A percentile compares a stretch with the other conserved stretches of the same genome.
phyloP scores from a whole-genome alignment of 768 basidiomycete species.

The Pleurotus cornucopiae region DNA sequence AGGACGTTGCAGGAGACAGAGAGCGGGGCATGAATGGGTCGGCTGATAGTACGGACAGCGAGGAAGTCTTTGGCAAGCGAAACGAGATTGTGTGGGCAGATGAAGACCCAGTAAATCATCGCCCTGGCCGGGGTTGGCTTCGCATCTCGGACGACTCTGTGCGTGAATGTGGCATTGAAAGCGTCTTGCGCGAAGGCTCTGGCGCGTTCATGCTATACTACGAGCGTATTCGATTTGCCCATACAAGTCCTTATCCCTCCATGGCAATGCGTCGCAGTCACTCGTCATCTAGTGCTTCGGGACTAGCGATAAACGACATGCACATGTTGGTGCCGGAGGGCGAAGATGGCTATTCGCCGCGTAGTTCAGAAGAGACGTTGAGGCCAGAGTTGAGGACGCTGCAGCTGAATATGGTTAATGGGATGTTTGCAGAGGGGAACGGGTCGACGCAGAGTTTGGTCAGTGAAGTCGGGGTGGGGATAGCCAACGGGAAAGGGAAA shows the following conservation, averaged over 20 bases:
- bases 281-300: slow-evolving; percentile 12
- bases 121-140: slow-evolving; percentile 73
- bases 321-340: background rate
- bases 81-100: slow-evolving; percentile 52
- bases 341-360: slow-evolving; percentile 15
- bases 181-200: slow-evolving; percentile 67
- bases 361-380: slow-evolving; percentile 64
- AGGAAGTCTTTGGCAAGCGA: slow-evolving; percentile 16
- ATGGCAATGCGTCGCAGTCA: slow-evolving; percentile 5
- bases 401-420: slow-evolving; percentile 28
- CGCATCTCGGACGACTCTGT: slow-evolving; percentile 85
- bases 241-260: slow-evolving; percentile 9
- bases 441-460: slow-evolving; percentile 46
- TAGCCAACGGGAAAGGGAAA: slow-evolving; percentile 9
- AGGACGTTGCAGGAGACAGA: slow-evolving; percentile 18
- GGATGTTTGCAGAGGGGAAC: slow-evolving; percentile 7
- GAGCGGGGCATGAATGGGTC: slow-evolving; percentile 15
- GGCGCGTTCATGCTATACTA: slow-evolving; percentile 95
- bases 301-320: slow-evolving; percentile 13
- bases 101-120: slow-evolving; percentile 25
- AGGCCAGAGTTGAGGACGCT: slow-evolving; percentile 44
- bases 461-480: slow-evolving; percentile 20
- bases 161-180: slow-evolving; percentile 68
- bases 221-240: slow-evolving; percentile 46
- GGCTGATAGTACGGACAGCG: slow-evolving; percentile 1